A percentile compares a stretch with the other conserved stretches of the same genome.
phyloP scores from a whole-genome alignment of 1,284 basidiomycete species.

The Tilletia horrida region DNA sequence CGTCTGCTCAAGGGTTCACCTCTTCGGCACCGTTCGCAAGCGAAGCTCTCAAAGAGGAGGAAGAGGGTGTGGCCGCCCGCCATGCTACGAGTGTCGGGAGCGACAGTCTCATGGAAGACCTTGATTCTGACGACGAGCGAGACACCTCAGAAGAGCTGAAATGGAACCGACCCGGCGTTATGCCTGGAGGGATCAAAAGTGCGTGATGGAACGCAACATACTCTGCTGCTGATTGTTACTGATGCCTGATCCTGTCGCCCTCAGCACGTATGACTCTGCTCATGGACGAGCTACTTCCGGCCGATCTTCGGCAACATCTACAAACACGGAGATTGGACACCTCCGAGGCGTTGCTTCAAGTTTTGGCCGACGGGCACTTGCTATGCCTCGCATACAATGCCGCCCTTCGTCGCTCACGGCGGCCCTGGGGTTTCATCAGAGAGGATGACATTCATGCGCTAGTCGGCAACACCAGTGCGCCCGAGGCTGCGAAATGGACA shows the following conservation, averaged over 20 bases:
- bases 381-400: conserved; percentile 76
- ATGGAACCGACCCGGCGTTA: not conserved
- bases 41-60: conserved; percentile 5
- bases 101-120: not conserved
- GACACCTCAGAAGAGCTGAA: too few species aligned
- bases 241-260: not conserved
- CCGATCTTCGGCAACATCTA: conserved; percentile 3
- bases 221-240: not conserved
- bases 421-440: conserved; percentile 82
- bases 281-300: conserved; percentile 1
- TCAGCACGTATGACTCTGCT: not conserved
- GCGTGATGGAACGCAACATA: not conserved
- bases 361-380: conserved; percentile 65
- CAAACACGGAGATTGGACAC: not conserved
- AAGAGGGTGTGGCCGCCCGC: not conserved
- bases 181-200: conserved; percentile 2
- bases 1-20: not conserved
- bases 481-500: conserved; percentile 32
- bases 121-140: conserved; percentile 9
- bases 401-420: conserved; percentile 70
- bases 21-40: not conserved
- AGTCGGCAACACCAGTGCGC: conserved; percentile 57
- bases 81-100: not conserved
- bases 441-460: conserved; percentile 66
- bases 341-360: conserved; percentile 16